phyloP scores from a whole-genome alignment of 441 rosid species.

The Corymbia calophylla region DNA sequence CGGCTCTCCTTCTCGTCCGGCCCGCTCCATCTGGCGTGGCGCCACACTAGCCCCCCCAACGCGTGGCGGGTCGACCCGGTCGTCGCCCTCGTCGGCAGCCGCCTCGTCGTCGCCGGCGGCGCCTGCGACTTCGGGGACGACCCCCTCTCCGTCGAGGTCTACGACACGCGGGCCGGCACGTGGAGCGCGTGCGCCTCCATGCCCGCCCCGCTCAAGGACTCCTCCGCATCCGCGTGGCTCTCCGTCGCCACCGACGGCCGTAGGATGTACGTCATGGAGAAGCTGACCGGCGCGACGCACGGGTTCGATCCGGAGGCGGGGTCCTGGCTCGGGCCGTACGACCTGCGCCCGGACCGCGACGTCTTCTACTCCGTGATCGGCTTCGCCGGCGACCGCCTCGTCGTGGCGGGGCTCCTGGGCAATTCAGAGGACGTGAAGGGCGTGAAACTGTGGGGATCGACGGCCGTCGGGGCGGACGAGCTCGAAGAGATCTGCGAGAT shows the following conservation, averaged over 20 bases:
- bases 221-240: not conserved
- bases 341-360: not conserved
- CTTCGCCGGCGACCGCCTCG: not conserved
- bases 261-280: slow-evolving; percentile 1
- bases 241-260: not conserved
- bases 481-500: not conserved
- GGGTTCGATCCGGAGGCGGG: not conserved
- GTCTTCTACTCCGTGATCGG: not conserved
- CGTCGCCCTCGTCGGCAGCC: slow-evolving; percentile 5
- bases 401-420: not conserved
- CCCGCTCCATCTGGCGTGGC: slow-evolving; percentile 7
- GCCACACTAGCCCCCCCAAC: not conserved
- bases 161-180: not conserved
- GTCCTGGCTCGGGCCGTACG: slow-evolving; percentile 2
- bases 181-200: slow-evolving; percentile 5
- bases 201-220: slow-evolving; percentile 1
- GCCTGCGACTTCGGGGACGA: slow-evolving; percentile 9
- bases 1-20: slow-evolving; percentile 3
- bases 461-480: not conserved
- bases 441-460: slow-evolving; percentile 2
- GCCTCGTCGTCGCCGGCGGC: slow-evolving; percentile 4
- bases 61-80: slow-evolving; percentile 4
- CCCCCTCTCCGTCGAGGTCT: slow-evolving; percentile 8
- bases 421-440: not conserved
- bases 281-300: not conserved